Base-by-base conservation (phyloP, 139 green algal species). In the Penium margaritaceum region DNA sequence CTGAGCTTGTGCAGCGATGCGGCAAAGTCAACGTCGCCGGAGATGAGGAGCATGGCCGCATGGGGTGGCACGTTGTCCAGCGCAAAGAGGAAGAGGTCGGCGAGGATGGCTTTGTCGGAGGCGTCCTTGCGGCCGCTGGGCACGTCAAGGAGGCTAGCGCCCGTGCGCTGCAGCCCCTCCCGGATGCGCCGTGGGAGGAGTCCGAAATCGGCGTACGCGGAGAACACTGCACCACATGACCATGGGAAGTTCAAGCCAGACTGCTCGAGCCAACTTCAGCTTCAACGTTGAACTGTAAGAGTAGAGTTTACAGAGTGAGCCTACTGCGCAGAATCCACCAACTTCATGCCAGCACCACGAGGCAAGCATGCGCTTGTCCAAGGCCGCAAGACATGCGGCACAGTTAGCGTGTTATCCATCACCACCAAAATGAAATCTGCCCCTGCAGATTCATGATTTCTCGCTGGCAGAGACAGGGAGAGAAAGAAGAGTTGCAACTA, bases 101-200 rank as follows among this genome's bases (percentile, higher is more conserved):
- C 58, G 17, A 81, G 51, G 30, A 81, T 81, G 15, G 75, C 75
- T 37, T 81, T 81, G 67, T 81, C 75, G 3, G 75, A 38, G 24
- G 75, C 75, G 19, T 81, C 75, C 39, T 78, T 81, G 1, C 54
- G 39, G 17, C 75, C 68, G 21, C 14, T 72, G 2, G 67, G 75
- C 51, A 81, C 67, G 51, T 81, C 75, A 4, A 77, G 17, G 1
- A 81, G 75, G 32, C 3, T 70, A 1, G 78, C 66, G 47, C 75
- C 75, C 34, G 75, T 78, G 63, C 54, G 33, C 51, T 81, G 75
- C 1, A 37, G 72, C 3, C 47, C 66, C 35, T 79, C 68, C 4
- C 75, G 61, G 15, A 78, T 29, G 21, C 27, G 32, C 9, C 34
- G n/a, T 5, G 75, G 75, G 30, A 81, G 34, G 12, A 51, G 51